phyloP scores from a whole-genome alignment of 495 filamentous ascomycete species.

The Bacidia rubella region DNA sequence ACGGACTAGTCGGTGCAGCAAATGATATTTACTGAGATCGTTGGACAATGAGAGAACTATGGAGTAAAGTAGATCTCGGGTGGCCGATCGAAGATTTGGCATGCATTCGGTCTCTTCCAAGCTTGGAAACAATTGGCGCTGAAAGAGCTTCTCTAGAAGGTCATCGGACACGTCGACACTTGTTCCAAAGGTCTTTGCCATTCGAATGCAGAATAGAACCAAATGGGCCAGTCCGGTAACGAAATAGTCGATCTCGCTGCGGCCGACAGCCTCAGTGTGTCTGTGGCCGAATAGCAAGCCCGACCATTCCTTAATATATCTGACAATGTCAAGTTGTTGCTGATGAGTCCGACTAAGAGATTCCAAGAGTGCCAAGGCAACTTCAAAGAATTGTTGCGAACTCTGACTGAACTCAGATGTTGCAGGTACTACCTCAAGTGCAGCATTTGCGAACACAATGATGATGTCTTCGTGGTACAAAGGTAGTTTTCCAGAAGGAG shows the following conservation, averaged over 20 bases:
- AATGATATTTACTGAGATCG: constrained; percentile 36
- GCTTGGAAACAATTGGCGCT: constrained; percentile 56
- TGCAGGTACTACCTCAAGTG: constrained; percentile 36
- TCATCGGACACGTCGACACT: constrained; percentile 33
- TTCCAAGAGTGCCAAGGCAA: constrained; percentile 37
- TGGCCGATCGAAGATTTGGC: constrained; percentile 39
- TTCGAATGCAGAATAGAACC: constrained; percentile 34
- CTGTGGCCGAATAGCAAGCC: constrained; percentile 39
- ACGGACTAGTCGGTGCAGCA: constrained; percentile 38
- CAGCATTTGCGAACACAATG: constrained; percentile 34
- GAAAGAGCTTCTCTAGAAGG: constrained; percentile 48
- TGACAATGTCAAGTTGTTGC: constrained; percentile 34
- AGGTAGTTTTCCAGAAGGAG: constrained; percentile 16
- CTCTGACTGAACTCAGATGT: constrained; percentile 29
- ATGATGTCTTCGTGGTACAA: constrained; percentile 24
- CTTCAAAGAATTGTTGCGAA: constrained; percentile 44
- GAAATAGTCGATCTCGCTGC: constrained; percentile 35
- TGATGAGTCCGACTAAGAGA: constrained; percentile 39
- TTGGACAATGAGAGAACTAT: constrained; percentile 48
- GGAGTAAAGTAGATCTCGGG: constrained; percentile 49
- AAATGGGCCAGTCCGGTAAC: constrained; percentile 35
- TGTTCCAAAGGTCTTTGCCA: constrained; percentile 31
- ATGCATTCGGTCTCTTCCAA: constrained; percentile 29
- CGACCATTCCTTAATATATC: constrained; percentile 40
- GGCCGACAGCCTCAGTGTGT: constrained; percentile 41